Evolutionary conservation across 768 basidiomycete genomes (phyloP), one percentile per base, ranked within the genome.

Genomic region (Leucocoprinus birnbaumii): DNA sequence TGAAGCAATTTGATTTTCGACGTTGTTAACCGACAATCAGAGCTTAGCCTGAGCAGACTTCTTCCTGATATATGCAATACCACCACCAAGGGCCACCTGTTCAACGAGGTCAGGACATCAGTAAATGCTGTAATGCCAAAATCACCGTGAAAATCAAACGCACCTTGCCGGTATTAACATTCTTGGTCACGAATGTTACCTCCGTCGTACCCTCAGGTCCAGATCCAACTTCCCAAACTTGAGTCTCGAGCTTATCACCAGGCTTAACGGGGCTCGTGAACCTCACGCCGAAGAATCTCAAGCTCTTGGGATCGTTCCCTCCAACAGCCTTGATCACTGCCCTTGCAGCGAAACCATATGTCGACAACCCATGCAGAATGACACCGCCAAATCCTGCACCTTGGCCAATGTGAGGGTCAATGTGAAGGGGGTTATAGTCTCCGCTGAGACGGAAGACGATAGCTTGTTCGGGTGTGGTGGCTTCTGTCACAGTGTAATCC

Each of bases 211-310:
- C 84, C 41, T 80, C 72, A 1, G 82, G 83, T 24, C 84, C 85
- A 22, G 76, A 67, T 2, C 87, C 88, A 5, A 92, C 76, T 62
- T 89, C 87, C 91, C 91, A 93, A 35, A 84, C 80, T 45, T 77
- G 74, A 8, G 88, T 91, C 78, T 93, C 86, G 26, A 93, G 76
- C 40, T 77, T 80, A 65, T 93, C 89, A 0, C 91, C 91, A 8
- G 91, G 91, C 68, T 80, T 85, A 10, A 94, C 90, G 26, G 91
- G 92, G 1, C 87, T 77, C 0, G 90, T 91, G 74, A 95, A 95
- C 24, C 88, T 77, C 26, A 78, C 85, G 13, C 86, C 85, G 63
- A 89, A 87, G 61, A 83, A 75, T 58, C 77, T 83, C 58, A 95
- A 72, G 1, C 86, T 74, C 3, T 73, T 73, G 2, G 86, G 78